phyloP scores from a whole-genome alignment of 305 asterid genomes.

The Fraxinus ornus region DNA sequence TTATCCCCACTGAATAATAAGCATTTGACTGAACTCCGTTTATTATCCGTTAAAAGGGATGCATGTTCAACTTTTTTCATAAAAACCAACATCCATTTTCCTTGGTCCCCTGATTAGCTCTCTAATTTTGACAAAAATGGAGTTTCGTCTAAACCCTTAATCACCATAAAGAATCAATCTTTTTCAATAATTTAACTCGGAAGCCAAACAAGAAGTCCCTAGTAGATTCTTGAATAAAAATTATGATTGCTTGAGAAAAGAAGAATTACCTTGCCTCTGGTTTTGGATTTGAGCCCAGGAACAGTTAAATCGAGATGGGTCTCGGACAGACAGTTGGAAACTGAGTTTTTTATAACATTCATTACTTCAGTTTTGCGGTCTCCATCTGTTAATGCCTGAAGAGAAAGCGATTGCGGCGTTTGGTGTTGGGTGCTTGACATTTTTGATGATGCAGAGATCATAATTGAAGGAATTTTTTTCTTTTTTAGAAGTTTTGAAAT shows the following conservation, averaged over 20 bases:
- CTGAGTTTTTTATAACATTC: conserved; percentile 47
- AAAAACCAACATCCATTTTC: background rate
- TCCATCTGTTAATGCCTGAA: conserved; percentile 32
- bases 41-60: background rate
- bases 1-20: background rate
- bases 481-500: conserved; percentile 8
- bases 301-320: conserved; percentile 72
- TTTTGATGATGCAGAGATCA: conserved; percentile 40
- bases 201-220: background rate
- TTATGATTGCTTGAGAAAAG: background rate
- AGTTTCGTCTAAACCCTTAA: background rate
- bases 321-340: conserved; percentile 68
- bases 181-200: background rate
- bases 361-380: conserved; percentile 57
- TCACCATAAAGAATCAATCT: background rate
- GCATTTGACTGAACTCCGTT: background rate
- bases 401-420: conserved; percentile 21
- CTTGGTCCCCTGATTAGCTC: background rate
- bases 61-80: background rate
- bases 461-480: conserved; percentile 35
- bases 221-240: background rate
- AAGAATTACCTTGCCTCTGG: conserved; percentile 72
- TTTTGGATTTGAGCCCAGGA: conserved; percentile 68
- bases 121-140: background rate
- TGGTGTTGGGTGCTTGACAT: conserved; percentile 31